These are phyloP conservation scores for Conringia planisiliqua DNA, from an alignment of 345 rosid species.

Conservation along the genomic window DNA sequence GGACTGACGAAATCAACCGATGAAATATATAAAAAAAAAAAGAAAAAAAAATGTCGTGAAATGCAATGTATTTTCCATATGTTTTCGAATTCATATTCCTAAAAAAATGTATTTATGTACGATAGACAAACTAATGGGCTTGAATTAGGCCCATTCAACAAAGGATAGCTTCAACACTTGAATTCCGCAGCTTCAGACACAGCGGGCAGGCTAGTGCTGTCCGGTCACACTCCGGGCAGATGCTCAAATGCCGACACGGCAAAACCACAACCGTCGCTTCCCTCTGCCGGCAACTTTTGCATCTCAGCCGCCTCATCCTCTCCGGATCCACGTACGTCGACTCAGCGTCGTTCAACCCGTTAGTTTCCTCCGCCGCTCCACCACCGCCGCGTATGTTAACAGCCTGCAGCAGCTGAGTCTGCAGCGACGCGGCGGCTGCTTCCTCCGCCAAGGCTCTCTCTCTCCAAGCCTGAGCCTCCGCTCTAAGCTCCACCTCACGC, in stretches of 20 bases:
- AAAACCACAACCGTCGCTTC: slow-evolving; percentile 67
- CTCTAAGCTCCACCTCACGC: slow-evolving; percentile 58
- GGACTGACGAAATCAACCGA: too few species aligned
- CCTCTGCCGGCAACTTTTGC: slow-evolving; percentile 19
- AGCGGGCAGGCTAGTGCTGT: slow-evolving; percentile 64
- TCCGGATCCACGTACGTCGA: slow-evolving; percentile 37
- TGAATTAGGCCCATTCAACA: not conserved
- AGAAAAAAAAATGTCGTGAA: too few species aligned
- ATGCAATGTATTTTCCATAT: too few species aligned
- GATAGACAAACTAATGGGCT: not conserved
- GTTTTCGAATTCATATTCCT: not conserved
- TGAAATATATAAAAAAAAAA: too few species aligned
- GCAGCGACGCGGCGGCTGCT: slow-evolving; percentile 60
- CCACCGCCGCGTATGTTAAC: slow-evolving; percentile 22
- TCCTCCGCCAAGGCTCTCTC: slow-evolving; percentile 64
- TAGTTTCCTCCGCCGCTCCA: slow-evolving; percentile 26
- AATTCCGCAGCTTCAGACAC: slow-evolving; percentile 53
- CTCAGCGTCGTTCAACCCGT: slow-evolving; percentile 60
- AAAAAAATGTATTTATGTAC: not conserved
- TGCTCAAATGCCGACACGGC: slow-evolving; percentile 81
- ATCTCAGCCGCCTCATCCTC: not conserved
- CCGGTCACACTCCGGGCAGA: slow-evolving; percentile 68
- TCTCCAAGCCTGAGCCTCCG: slow-evolving; percentile 72
- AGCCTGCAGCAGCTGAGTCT: slow-evolving; percentile 68
- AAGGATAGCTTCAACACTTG: slow-evolving; percentile 69